Base-by-base conservation (phyloP, 768 basidiomycete species). In the Cystobasidium ongulense region DNA sequence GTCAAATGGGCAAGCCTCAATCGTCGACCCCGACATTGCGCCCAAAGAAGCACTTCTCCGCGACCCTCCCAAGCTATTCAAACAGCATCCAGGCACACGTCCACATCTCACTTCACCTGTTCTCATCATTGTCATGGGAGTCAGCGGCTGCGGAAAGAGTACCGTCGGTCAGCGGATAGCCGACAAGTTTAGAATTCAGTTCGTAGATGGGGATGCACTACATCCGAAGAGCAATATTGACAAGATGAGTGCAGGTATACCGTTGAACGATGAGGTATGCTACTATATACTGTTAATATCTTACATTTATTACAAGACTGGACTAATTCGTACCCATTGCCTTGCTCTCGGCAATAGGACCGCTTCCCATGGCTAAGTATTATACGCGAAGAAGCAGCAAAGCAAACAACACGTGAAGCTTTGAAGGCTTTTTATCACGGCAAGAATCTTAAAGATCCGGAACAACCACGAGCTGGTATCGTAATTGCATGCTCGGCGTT, bases 401-500 rank as follows among this genome's bases (percentile, higher is more conserved):
- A 65, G 41, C 23, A 31, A 39, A 73, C 72, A 50, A 86, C 87
- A 79, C 78, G 84, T 13, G 81, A 63, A 33, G 62, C 63, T 11
- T 36, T 65, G 36, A 13, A 46, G 21, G 72, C 17, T 23, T 73
- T 73, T 23, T 67, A 74, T 31, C 46, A 65, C 31, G 41, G 54
- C 1, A 39, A 74, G 31, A 35, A 43, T n/a, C 2, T 78, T 35
- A 79, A 80, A 57, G 78, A 80, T 53, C 72, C 76, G 68, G 66
- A 63, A 57, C 73, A 76, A 10, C 62, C 74, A 63, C 59, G 76
- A 31, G 75, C 75, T 11, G 90, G 90, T 0, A 85, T 90, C n/a
- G 86, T 97, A 50, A 85, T 92, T 43, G 90, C 88, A 41, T 94
- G 92, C 81, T 95, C 92, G 25, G 87, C 92, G 75, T 82, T 97